Evolutionary conservation across 495 filamentous ascomycete genomes (phyloP), one percentile per base, ranked within the genome.

Genomic region (Astrocystis sublimbata): DNA sequence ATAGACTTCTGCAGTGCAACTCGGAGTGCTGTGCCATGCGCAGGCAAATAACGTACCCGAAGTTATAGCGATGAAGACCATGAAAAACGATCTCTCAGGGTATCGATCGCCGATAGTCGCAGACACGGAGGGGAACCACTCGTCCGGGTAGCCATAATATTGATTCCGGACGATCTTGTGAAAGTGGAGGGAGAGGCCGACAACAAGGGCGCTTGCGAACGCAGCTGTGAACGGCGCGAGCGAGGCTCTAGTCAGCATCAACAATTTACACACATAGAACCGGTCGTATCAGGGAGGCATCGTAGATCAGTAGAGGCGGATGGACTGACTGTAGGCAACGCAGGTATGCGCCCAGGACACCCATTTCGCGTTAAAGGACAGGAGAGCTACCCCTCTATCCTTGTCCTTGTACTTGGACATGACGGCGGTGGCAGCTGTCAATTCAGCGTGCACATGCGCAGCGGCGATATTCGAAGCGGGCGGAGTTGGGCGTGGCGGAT

Each of bases 121-220:
- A 30, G 93, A 97, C 26, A 99, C 96, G 23, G 96, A 99, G 40
- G 96, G 96, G 65, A 99, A 98, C 96, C 96, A 99, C 83, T 99
- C 96, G 41, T 96, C 80, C 1, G 96, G 96, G 75, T 97, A 99
- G 68, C 96, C 90, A 77, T 90, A 97, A 78, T 94, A 89, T 78
- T 99, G 91, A 74, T 99, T 99, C 75, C 96, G 82, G 19, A 99
- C 96, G 58, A 99, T 99, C 81, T 98, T 98, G 66, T 88, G 85
- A 75, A 93, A 97, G 76, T 99, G 96, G 49, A 99, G 79, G 53
- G 79, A 87, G 71, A 89, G 75, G 68, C 96, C 96, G 63, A 96
- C 87, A 52, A 94, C 71, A 63, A 99, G 78, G 56, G 96, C 96
- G 71, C 93, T 92, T 43, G 97, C 68, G 75, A 99, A 99, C 45